Conservation (phyloP, 2,329 filamentous ascomycete genomes). For the Fusarium cicatricum region DNA sequence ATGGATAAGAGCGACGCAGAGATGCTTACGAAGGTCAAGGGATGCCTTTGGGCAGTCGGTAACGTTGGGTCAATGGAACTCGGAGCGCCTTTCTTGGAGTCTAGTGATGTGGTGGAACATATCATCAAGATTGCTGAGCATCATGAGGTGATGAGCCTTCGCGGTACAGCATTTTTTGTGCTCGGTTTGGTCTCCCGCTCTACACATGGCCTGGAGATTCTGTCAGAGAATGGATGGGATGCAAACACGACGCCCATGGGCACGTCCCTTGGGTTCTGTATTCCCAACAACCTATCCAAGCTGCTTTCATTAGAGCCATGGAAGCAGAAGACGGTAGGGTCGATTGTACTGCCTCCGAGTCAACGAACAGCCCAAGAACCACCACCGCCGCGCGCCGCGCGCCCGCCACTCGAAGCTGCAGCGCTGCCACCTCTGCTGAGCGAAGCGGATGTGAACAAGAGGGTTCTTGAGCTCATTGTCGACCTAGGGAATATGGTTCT, state of each 20-base stretch:
- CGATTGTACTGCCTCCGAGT: slow-evolving; percentile 57
- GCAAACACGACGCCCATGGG: slow-evolving; percentile 86
- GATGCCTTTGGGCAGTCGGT: slow-evolving; percentile 95
- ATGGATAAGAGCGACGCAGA: slow-evolving; percentile 87
- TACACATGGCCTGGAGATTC: slow-evolving; percentile 88
- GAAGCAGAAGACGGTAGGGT: slow-evolving; percentile 60
- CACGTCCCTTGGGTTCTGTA: slow-evolving; percentile 84
- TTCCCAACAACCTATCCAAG: slow-evolving; percentile 80
- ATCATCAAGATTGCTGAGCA: slow-evolving; percentile 89
- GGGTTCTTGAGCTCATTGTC: slow-evolving; percentile 83
- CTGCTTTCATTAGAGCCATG: slow-evolving; percentile 76
- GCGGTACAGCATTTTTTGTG: slow-evolving; percentile 97
- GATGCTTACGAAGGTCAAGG: slow-evolving; percentile 91
- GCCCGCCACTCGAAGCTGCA: slow-evolving; percentile 55
- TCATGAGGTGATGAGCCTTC: slow-evolving; percentile 89
- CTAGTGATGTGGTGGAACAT: slow-evolving; percentile 84
- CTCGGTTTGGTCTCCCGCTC: slow-evolving; percentile 92
- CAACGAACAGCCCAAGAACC: slow-evolving; percentile 62
- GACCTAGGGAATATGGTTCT: slow-evolving; percentile 94
- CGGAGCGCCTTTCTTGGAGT: slow-evolving; percentile 91
- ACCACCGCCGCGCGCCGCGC: slow-evolving; percentile 52
- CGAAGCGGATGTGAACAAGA: slow-evolving; percentile 73
- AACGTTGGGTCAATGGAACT: slow-evolving; percentile 99
- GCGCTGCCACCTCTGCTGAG: slow-evolving; percentile 57
- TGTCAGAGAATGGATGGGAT: slow-evolving; percentile 92